These are phyloP conservation scores for Brassica nigra DNA, from an alignment of 345 rosid genomes.

Conservation along the genomic window DNA sequence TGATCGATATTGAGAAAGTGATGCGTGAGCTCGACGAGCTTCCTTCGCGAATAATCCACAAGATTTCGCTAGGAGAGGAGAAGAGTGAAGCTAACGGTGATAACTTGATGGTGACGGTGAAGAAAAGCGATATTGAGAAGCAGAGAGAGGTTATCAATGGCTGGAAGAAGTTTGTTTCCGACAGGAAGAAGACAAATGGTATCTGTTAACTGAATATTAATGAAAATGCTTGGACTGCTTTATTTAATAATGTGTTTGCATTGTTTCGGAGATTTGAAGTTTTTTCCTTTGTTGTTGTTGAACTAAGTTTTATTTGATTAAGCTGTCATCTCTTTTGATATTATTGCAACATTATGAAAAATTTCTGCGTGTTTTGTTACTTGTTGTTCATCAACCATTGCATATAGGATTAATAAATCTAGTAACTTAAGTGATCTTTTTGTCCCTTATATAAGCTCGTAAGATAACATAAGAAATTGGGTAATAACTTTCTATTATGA, in stretches of 20 bases:
- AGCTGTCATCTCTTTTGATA: conserved; percentile 2
- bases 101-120: conserved; percentile 39
- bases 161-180: conserved; percentile 60
- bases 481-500: neutral
- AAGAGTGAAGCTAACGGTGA: conserved; percentile 32
- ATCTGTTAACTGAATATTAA: conserved; percentile 37
- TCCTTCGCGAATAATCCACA: conserved; percentile 56
- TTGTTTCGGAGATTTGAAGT: conserved; percentile 21
- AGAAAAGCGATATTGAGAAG: conserved; percentile 57
- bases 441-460: neutral
- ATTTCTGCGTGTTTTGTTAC: neutral
- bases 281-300: conserved; percentile 11
- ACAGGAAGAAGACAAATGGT: conserved; percentile 45
- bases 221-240: conserved; percentile 9
- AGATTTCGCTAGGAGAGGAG: conserved; percentile 39
- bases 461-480: neutral
- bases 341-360: conserved; percentile 2
- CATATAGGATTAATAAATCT: neutral
- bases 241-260: conserved; percentile 28
- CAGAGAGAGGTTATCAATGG: conserved; percentile 55
- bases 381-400: neutral
- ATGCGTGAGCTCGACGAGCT: conserved; percentile 69
- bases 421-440: neutral
- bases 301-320: conserved; percentile 13
- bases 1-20: conserved; percentile 73